Evolutionary conservation across 306 rosid genomes (phyloP).

Genomic region (Delonix regia): DNA sequence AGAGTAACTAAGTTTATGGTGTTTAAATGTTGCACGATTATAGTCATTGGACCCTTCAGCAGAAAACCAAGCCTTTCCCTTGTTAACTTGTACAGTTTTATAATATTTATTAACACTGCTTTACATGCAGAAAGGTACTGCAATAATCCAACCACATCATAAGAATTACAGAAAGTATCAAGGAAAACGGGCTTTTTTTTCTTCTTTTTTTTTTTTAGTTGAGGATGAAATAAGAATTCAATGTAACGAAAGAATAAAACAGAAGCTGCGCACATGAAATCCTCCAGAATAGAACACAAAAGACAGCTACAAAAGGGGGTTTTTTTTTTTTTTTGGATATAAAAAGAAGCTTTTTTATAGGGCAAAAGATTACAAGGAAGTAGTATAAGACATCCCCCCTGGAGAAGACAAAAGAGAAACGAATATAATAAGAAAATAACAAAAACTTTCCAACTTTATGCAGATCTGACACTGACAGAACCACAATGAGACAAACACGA

Average conservation of each 20-base stretch:
- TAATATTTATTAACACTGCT: constrained; percentile 12
- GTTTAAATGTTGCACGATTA: neutral
- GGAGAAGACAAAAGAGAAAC: neutral
- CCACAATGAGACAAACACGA: neutral
- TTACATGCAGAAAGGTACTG: neutral
- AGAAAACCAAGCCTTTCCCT: neutral
- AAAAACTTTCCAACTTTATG: neutral
- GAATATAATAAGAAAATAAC: neutral
- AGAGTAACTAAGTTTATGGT: neutral
- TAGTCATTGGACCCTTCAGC: neutral
- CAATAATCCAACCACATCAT: neutral
- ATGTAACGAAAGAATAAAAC: neutral
- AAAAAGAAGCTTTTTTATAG: neutral
- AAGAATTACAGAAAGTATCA: neutral
- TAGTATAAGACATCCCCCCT: neutral
- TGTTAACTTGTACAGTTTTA: neutral
- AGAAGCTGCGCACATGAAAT: neutral
- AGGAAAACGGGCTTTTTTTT: neutral
- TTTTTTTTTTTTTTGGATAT: too few species aligned
- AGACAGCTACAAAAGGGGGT: neutral
- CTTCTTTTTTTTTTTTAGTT: neutral
- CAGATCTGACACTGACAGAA: neutral
- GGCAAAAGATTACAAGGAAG: neutral
- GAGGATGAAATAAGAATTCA: neutral
- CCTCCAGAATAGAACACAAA: neutral